Base-by-base conservation (phyloP, 768 basidiomycete species). In the Sporobolomyces phaffii region DNA sequence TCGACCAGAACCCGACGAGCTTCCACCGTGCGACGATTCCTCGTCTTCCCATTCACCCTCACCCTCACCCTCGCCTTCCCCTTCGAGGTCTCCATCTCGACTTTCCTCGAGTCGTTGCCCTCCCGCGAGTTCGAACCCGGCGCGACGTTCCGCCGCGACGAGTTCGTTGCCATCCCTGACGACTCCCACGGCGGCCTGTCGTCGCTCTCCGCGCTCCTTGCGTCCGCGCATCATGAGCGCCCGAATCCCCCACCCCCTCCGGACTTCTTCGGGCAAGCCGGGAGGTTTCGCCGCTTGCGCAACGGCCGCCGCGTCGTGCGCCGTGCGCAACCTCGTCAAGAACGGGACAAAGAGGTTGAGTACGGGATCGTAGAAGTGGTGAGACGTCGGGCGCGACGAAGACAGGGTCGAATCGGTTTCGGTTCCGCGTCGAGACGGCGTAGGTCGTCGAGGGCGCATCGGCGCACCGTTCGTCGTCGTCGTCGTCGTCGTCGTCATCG, bases 171-270 rank as follows among this genome's bases (percentile, higher is more conserved):
- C 69, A 5, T 41, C 47, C 8, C n/a, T n/a, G 5, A 68, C 58
- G 3, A 49, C 8, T 3, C 59, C 59, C n/a, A 17, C 17, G 10
- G 43, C 48, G 2, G 65, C 70, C 48, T 57, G 58, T 1, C 70
- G n/a, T 15, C 70, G 31, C 44, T 72, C 65, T 0, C 65, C 70
- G 5, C 70, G 18, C 62, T 72, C 70, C 60, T 60, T 64, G 59
- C 52, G 44, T 11, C 68, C 63, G 5, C 56, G 41, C 60, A 68
- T 57, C 70, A 64, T 68, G 2, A 72, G 36, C 18, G 65, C 70
- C 1, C 60, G 15, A 20, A 72, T 72, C 1, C 70, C 70, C 62
- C 62, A 72, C 11, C 65, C 63, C 7, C 66, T 20, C 6, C 62
- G n/a, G 2, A 68, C 65, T n/a, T 72, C 65, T 24, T 72, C 70